Percentiles rank a stretch among this genome's conserved stretches.
Conservation (phyloP, 495 filamentous ascomycete species). For the Penicillium subrubescens region DNA sequence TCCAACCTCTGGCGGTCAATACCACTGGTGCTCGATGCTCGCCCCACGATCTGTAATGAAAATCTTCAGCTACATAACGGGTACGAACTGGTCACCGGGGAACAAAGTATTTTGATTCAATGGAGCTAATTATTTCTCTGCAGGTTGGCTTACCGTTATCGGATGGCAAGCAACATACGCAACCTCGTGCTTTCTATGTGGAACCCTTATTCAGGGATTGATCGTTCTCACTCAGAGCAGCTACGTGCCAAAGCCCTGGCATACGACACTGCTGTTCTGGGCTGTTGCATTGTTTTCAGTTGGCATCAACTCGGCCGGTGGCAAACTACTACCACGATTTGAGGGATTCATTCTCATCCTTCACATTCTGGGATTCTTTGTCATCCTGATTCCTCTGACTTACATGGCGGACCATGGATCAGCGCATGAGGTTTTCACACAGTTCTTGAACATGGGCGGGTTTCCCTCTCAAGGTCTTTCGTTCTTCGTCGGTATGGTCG, state of each 20-base stretch:
- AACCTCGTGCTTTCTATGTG: constrained; percentile 42
- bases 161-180: constrained; percentile 50
- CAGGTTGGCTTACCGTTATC: constrained; percentile 49
- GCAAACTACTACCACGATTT: constrained; percentile 44
- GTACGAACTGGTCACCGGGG: constrained; percentile 18
- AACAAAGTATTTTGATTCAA: background rate
- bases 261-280: constrained; percentile 47
- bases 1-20: constrained; percentile 54
- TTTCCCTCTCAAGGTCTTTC: constrained; percentile 48
- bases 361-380: constrained; percentile 55
- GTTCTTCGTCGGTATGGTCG: constrained; percentile 47
- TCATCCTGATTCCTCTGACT: constrained; percentile 51
- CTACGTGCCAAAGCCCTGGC: constrained; percentile 44
- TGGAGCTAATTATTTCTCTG: background rate
- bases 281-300: constrained; percentile 41
- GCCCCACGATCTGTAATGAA: constrained; percentile 40
- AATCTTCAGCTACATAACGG: constrained; percentile 51
- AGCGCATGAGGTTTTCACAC: constrained; percentile 46
- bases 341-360: constrained; percentile 50
- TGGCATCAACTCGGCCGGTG: constrained; percentile 42
- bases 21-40: constrained; percentile 57
- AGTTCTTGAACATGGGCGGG: constrained; percentile 48
- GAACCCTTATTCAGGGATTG: constrained; percentile 45
- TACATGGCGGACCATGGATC: constrained; percentile 46
- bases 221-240: constrained; percentile 35